Evolutionary conservation across 306 rosid species (phyloP), one percentile per base, ranked within the genome.

Genomic region (Purshia tridentata): DNA sequence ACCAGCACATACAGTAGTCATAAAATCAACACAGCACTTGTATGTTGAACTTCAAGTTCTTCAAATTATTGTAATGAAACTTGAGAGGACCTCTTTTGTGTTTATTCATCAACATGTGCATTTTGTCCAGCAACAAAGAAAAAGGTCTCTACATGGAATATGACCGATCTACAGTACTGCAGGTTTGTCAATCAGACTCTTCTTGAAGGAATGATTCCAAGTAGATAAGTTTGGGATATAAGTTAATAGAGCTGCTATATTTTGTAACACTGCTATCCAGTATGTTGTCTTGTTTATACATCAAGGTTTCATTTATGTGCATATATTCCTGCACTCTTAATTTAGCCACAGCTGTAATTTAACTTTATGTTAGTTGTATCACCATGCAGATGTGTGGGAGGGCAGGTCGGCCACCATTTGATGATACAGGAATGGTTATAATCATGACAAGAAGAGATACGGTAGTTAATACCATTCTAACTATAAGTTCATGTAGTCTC

Each of bases 341-440:
- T 37, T 44, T 39, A 47, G 41, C 65, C 42, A 29, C n/a, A 65
- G 48, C 20, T 76, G 67, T 65, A 22, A 44, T 69, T 23, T 58
- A 18, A 44, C 49, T 56, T 51, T 18, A 23, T 39, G 47, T 54
- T 54, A 40, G 46, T 19, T 77, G 18, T 76, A 49, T 62, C 61
- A 14, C 62, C 49, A 16, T 66, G 82, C 86, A 93, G 98, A 93
- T 93, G 98, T 82, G 90, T 7, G 98, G 98, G 76, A 86, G 98
- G 82, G 98, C 98, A 67, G 98, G 97, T 65, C 93, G 98, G 67
- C 98, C 98, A 72, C 98, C 97, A 49, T 93, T 93, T 79, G 97
- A 93, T 88, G 98, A 93, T 73, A 88, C 97, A 42, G 98, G 98
- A 81, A 85, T 85, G 88, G 98, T 89, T 86, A 73, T 93, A 88